Percentiles rank a stretch among this genome's conserved stretches.
phyloP scores from a whole-genome alignment of 2,329 filamentous ascomycete genomes.

The Aureobasidium subglaciale region DNA sequence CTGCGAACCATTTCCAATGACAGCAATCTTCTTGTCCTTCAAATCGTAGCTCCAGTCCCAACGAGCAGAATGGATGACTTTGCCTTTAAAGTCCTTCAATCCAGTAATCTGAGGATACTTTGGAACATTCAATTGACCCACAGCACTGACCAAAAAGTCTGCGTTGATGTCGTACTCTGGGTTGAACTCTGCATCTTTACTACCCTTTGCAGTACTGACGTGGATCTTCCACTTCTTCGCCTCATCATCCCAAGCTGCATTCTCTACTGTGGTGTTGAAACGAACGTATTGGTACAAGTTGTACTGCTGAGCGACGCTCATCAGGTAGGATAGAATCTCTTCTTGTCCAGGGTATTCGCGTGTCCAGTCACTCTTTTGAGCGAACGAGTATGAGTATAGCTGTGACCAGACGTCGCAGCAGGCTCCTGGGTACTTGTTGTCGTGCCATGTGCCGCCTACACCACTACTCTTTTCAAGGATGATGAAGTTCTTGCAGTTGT shows the following conservation, averaged over 20 bases:
- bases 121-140: slow-evolving; percentile 53
- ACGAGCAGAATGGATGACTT: slow-evolving; percentile 50
- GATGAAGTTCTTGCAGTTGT: slow-evolving; percentile 48
- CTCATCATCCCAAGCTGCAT: slow-evolving; percentile 48
- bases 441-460: slow-evolving; percentile 38
- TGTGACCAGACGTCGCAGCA: slow-evolving; percentile 41
- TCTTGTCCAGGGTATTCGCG: slow-evolving; percentile 53
- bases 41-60: slow-evolving; percentile 55
- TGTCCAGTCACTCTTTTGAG: slow-evolving; percentile 50
- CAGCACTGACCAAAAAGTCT: slow-evolving; percentile 52
- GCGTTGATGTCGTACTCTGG: slow-evolving; percentile 46
- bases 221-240: slow-evolving; percentile 45
- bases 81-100: slow-evolving; percentile 43
- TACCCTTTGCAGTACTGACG: slow-evolving; percentile 41
- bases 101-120: slow-evolving; percentile 44
- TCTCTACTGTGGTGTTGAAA: slow-evolving; percentile 49
- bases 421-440: slow-evolving; percentile 45
- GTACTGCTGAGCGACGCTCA: slow-evolving; percentile 47
- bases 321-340: slow-evolving; percentile 53
- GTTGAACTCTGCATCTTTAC: slow-evolving; percentile 49
- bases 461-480: slow-evolving; percentile 50
- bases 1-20: slow-evolving; percentile 57
- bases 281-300: slow-evolving; percentile 50
- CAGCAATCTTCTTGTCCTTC: slow-evolving; percentile 47
- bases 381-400: slow-evolving; percentile 55